Evolutionary conservation across 352 stramenopile species (phyloP), one percentile per base, ranked within the genome.

Genomic region (Pythium monospermum): DNA sequence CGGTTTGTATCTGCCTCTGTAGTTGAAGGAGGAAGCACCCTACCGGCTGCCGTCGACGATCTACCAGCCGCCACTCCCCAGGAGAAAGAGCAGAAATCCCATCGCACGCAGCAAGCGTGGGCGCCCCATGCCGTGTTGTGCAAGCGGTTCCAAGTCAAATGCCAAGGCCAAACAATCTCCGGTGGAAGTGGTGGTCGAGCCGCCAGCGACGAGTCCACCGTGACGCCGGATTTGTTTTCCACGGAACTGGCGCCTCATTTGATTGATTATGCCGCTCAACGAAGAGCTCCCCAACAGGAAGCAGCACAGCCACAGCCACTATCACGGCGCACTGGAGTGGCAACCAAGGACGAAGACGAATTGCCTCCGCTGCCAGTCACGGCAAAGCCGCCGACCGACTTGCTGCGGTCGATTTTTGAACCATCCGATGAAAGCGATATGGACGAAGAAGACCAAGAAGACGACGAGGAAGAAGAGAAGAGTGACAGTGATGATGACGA

Each of bases 341-440:
- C n/a, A n/a, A 46, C 3, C 16, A 47, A 23, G 46, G 21, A n/a
- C 12, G 51, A 55, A 2, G 51, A 65, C 10, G 62, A 75, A 16
- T 49, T 87, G 2, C 63, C 60, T 4, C 57, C 64, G 8, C 49
- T 91, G 6, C 69, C 69, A 30, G 50, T 57, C 30, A 57, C 68
- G n/a, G 44, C 71, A 30, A 77, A 79, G 28, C 68, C 78, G 3
- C 64, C 71, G 6, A 45, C 47, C 2, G 71, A 68, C 66, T 53
- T 94, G 38, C 59, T 94, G 21, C 80, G 84, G 62, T 85, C 79
- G 15, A 91, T 94, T 45, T 94, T 94, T 61, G 80, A 91, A 49
- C 76, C 75, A 1, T 85, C 77, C 2, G 83, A 91, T 40, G 80
- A 73, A 6, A 80, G 68, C 49, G 65, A 64, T 1, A 11, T 43